Conservation (phyloP, 2,329 filamentous ascomycete species). For the Penicillium capsulatum region DNA sequence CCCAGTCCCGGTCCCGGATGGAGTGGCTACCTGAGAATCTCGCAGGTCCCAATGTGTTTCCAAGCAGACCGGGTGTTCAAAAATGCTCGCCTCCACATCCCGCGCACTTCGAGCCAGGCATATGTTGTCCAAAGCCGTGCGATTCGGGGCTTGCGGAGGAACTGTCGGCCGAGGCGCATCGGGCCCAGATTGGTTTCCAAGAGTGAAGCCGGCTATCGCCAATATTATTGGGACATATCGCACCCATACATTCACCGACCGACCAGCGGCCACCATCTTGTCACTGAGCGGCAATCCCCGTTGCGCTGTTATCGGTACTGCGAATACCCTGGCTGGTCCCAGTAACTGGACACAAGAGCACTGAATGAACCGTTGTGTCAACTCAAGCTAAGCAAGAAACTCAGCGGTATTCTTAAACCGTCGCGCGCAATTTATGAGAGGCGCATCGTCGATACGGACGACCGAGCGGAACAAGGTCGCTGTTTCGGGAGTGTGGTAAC, state of each 20-base stretch:
- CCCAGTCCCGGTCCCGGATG: neutral
- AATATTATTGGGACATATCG: conserved; percentile 7
- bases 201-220: conserved; percentile 3
- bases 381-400: too few relatives aligned
- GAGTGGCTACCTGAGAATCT: neutral
- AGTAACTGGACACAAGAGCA: conserved; percentile 1
- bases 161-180: neutral
- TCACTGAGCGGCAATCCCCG: neutral
- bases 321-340: conserved; percentile 4
- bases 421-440: conserved; percentile 9
- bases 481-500: neutral
- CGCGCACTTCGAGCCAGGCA: conserved; percentile 13
- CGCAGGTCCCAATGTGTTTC: conserved; percentile 12
- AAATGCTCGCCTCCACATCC: conserved; percentile 16
- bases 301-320: neutral
- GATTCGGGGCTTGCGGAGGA: neutral
- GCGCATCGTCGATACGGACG: conserved; percentile 16
- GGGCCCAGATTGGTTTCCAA: conserved; percentile 6
- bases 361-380: too few relatives aligned
- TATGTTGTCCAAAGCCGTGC: conserved; percentile 4
- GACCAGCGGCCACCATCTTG: conserved; percentile 15
- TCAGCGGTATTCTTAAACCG: too few relatives aligned
- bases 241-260: conserved; percentile 10
- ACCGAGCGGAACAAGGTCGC: conserved; percentile 11
- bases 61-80: conserved; percentile 14